Evolutionary conservation across 2,329 filamentous ascomycete genomes (phyloP).

Genomic region (Colletotrichum agaves): DNA sequence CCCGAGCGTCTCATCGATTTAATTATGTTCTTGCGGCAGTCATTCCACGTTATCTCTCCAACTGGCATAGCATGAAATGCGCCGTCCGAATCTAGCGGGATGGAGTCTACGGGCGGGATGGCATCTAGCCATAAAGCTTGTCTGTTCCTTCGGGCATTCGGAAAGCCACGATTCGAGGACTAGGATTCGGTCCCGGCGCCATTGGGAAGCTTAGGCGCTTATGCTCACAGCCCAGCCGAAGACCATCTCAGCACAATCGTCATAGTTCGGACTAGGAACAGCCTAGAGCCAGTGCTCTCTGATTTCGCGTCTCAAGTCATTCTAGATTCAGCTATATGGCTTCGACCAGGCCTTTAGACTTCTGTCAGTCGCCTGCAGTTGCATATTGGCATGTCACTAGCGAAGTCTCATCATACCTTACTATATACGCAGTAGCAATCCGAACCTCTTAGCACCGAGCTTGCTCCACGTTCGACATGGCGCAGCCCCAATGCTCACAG

Average conservation of each 20-base stretch:
- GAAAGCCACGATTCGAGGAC: conserved; percentile 7
- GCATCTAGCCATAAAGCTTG: conserved; percentile 3
- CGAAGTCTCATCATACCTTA: no score
- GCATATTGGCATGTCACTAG: conserved; percentile 6
- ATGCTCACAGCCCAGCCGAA: not conserved
- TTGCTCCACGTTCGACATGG: not conserved
- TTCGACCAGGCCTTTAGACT: conserved; percentile 17
- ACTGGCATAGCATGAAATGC: not conserved
- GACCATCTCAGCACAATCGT: conserved; percentile 8
- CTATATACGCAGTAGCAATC: no score
- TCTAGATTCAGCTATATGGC: conserved; percentile 21
- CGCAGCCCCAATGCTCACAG: not conserved
- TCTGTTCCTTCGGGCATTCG: conserved; percentile 16
- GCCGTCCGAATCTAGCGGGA: not conserved
- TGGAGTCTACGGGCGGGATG: conserved; percentile 5
- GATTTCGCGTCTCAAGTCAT: conserved; percentile 6
- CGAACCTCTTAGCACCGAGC: not conserved
- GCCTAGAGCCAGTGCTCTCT: not conserved
- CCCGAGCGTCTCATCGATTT: not conserved
- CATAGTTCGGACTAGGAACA: conserved; percentile 1
- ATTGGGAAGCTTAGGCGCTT: conserved; percentile 11
- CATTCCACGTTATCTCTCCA: not conserved
- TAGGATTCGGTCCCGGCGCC: conserved; percentile 26
- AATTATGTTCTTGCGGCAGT: not conserved
- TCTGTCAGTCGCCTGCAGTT: conserved; percentile 19